Conservation (phyloP, 768 basidiomycete species). For the Russula olivacea region DNA sequence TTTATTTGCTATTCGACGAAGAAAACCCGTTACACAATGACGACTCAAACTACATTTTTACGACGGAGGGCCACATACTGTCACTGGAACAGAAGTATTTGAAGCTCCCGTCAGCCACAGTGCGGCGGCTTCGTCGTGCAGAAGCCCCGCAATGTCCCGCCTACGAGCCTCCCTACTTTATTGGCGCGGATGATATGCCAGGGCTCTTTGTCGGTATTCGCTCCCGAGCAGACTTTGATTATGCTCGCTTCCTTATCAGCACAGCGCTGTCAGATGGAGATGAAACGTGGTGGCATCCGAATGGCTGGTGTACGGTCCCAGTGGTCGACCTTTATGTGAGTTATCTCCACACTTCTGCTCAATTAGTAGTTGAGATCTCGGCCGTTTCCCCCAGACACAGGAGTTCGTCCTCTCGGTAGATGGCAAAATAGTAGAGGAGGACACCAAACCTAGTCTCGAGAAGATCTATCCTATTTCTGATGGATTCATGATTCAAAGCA, state of each 20-base stretch:
- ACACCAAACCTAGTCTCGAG: slow-evolving; percentile 56
- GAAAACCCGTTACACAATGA: slow-evolving; percentile 65
- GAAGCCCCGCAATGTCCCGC: slow-evolving; percentile 70
- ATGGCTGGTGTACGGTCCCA: slow-evolving; percentile 74
- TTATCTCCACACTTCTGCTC: slow-evolving; percentile 12
- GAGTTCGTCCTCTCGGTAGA: slow-evolving; percentile 73
- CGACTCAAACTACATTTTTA: slow-evolving; percentile 85
- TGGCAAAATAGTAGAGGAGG: slow-evolving; percentile 53
- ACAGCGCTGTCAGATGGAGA: slow-evolving; percentile 45
- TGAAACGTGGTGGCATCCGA: slow-evolving; percentile 52
- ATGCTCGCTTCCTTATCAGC: slow-evolving; percentile 66
- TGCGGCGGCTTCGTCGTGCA: slow-evolving; percentile 54
- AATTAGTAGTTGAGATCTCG: slow-evolving; percentile 3
- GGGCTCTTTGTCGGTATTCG: slow-evolving; percentile 66
- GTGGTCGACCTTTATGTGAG: slow-evolving; percentile 63
- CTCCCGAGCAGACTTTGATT: slow-evolving; percentile 71
- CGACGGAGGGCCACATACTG: slow-evolving; percentile 92
- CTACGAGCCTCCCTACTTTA: slow-evolving; percentile 45
- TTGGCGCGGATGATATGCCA: slow-evolving; percentile 30
- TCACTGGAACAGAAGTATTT: slow-evolving; percentile 52
- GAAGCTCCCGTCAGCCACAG: slow-evolving; percentile 50
- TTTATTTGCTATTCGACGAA: slow-evolving; percentile 89
- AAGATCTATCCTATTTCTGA: slow-evolving; percentile 59
- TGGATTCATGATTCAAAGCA: slow-evolving; percentile 72
- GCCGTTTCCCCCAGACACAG: slow-evolving; percentile 49